Evolutionary conservation across 306 rosid genomes (phyloP).

Genomic region (Quercus engelmannii): DNA sequence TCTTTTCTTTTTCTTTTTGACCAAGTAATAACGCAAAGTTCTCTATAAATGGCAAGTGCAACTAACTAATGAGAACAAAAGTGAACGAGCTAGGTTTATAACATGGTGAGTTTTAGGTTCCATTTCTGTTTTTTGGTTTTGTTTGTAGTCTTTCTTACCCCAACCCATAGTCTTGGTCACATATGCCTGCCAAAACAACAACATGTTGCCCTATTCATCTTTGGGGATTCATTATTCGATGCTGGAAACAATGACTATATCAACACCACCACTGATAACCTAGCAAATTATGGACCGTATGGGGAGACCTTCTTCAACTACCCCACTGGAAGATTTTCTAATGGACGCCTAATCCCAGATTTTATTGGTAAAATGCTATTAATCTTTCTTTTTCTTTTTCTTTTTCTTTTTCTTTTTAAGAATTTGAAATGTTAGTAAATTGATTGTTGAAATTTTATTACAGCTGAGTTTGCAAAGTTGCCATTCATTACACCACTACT

Average conservation of each 20-base stretch:
- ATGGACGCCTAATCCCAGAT: constrained; percentile 50
- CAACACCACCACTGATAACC: not conserved
- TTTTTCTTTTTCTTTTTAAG: too few relatives aligned
- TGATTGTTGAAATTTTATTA: not conserved
- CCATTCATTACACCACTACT: constrained; percentile 20
- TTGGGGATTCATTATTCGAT: constrained; percentile 64
- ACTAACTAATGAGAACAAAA: not conserved
- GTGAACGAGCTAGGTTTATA: not conserved
- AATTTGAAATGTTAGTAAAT: not conserved
- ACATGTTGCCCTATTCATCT: constrained; percentile 36
- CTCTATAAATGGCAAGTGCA: not conserved
- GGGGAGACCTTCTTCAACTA: constrained; percentile 49
- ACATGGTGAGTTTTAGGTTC: constrained; percentile 15
- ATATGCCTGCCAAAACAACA: constrained; percentile 23
- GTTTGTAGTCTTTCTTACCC: not conserved
- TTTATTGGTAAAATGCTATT: constrained; percentile 35
- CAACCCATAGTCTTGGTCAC: not conserved
- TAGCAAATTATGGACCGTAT: constrained; percentile 37
- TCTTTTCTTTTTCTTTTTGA: too few relatives aligned
- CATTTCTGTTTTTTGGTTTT: constrained; percentile 10
- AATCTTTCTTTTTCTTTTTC: too few relatives aligned
- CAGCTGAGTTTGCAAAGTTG: constrained; percentile 31
- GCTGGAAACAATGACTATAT: constrained; percentile 59
- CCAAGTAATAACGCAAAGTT: too few relatives aligned
- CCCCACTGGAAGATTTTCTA: constrained; percentile 44